These are phyloP conservation scores for Obelidium mucronatum DNA, from an alignment of 192 early-diverging fungal genomes.

Conservation along the genomic window DNA sequence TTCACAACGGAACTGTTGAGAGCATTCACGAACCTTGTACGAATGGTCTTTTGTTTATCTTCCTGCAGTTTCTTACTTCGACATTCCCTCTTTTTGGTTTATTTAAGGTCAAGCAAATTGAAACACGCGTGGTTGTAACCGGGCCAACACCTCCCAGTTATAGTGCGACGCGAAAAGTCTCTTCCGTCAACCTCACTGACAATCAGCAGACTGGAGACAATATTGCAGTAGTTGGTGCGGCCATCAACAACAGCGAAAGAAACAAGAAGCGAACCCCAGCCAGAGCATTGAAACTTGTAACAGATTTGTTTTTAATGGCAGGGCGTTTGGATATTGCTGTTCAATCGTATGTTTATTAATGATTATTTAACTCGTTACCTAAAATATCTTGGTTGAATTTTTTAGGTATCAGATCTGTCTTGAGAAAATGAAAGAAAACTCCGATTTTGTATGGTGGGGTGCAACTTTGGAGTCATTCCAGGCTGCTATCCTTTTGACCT, in stretches of 20 bases:
- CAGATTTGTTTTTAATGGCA: constrained; percentile 77
- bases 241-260: constrained; percentile 3
- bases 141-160: constrained; percentile 44
- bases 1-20: constrained; percentile 76
- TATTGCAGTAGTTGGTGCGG: constrained; percentile 7
- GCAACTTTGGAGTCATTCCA: constrained; percentile 75
- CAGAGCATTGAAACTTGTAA: constrained; percentile 75
- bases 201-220: not conserved
- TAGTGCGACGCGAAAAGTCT: not conserved
- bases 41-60: constrained; percentile 11
- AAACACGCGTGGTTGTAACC: constrained; percentile 65
- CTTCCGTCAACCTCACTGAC: not conserved
- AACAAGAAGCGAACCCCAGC: constrained; percentile 68
- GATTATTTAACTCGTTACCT: constrained; percentile 48
- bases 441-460: constrained; percentile 80
- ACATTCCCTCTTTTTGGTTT: no score
- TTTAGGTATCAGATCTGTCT: constrained; percentile 70
- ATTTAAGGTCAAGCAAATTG: constrained; percentile 59
- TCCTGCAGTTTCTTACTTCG: not conserved
- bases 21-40: constrained; percentile 72
- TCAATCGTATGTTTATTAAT: constrained; percentile 38
- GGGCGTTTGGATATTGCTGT: constrained; percentile 73
- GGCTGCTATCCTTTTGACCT: constrained; percentile 65
- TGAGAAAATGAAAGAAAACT: constrained; percentile 68
- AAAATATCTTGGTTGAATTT: no score